Evolutionary conservation across 2,329 filamentous ascomycete genomes (phyloP).

Genomic region (Phyllosticta citrichinensis): DNA sequence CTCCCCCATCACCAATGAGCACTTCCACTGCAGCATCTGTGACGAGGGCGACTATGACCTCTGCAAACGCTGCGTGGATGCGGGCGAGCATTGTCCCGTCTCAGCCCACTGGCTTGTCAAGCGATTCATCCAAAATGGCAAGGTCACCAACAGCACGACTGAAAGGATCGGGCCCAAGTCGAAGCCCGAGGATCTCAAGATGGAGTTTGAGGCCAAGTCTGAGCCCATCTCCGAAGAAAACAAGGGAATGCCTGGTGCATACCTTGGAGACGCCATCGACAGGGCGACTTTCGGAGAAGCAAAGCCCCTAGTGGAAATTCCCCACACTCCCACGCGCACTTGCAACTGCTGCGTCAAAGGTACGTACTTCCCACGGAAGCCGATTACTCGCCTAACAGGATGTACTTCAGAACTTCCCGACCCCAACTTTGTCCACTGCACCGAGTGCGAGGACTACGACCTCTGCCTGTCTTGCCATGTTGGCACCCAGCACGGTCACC

Average conservation of each 20-base stretch:
- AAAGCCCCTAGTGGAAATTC: slow-evolving; percentile 27
- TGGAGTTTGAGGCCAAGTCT: slow-evolving; percentile 29
- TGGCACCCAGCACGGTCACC: slow-evolving; percentile 72
- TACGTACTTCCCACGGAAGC: slow-evolving; percentile 22
- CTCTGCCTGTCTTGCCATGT: slow-evolving; percentile 77
- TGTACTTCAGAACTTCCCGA: slow-evolving; percentile 54
- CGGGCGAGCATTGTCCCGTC: slow-evolving; percentile 66
- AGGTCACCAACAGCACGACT: slow-evolving; percentile 75
- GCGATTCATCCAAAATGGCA: slow-evolving; percentile 67
- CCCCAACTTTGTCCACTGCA: slow-evolving; percentile 75
- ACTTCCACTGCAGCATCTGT: slow-evolving; percentile 92
- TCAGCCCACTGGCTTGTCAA: slow-evolving; percentile 91
- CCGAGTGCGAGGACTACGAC: slow-evolving; percentile 78
- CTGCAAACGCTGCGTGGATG: slow-evolving; percentile 67
- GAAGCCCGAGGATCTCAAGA: slow-evolving; percentile 21
- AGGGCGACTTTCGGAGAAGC: slow-evolving; percentile 18
- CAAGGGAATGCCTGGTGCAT: slow-evolving; percentile 15
- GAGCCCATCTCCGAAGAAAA: slow-evolving; percentile 35
- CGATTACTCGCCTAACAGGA: neutral
- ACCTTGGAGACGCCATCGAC: neutral
- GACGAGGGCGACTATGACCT: slow-evolving; percentile 92
- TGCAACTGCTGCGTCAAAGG: slow-evolving; percentile 62
- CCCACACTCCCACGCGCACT: slow-evolving; percentile 46
- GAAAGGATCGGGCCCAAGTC: slow-evolving; percentile 64
- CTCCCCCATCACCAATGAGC: slow-evolving; percentile 62